Base-by-base conservation (phyloP, 306 rosid species). In the Cicer judaicum region DNA sequence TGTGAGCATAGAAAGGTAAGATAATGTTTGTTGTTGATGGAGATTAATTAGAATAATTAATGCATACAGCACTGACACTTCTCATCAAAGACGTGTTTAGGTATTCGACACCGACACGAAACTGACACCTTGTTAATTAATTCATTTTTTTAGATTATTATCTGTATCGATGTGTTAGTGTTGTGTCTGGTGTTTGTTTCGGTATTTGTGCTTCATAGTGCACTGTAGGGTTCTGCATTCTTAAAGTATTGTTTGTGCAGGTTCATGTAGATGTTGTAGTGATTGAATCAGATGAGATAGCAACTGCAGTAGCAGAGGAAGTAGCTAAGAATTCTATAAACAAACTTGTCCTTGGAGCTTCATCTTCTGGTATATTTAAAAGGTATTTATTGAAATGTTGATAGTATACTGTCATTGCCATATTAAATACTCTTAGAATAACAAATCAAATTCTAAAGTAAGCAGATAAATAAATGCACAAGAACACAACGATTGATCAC, bases 321-420 rank as follows among this genome's bases (percentile, higher is more conserved):
- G 86, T 92, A 72, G 83, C 90, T 54, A 89, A 84, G 79, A 78
- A 71, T 70, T 68, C 63, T 13, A 84, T 83, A 74, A 80, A 76
- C 59, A 85, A 87, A 74, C 93, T 94, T 57, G 95, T 94, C 29
- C 84, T 94, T 49, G 99, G 97, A 74, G 89, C 94, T 72, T 85
- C 99, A 64, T 88, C 96, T 57, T 77, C 81, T 38, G 77, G 91
- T 81, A 39, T 94, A 70, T 94, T 94, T 77, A 64, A 74, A 79
- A 88, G 98, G 98, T 94, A 81, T 19, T 15, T 8, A 38, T 64
- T 63, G n/a, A 24, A 57, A 50, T 50, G 21, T 3, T 7, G 16
- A 50, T 14, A 0, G 8, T 6, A 29, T 29, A 29, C 36, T 29
- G 36, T 29, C 36, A 29, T 29, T 29, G 36, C 5, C 36, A 29